Evolutionary conservation across 306 rosid genomes (phyloP).

Genomic region (Pyrus communis): DNA sequence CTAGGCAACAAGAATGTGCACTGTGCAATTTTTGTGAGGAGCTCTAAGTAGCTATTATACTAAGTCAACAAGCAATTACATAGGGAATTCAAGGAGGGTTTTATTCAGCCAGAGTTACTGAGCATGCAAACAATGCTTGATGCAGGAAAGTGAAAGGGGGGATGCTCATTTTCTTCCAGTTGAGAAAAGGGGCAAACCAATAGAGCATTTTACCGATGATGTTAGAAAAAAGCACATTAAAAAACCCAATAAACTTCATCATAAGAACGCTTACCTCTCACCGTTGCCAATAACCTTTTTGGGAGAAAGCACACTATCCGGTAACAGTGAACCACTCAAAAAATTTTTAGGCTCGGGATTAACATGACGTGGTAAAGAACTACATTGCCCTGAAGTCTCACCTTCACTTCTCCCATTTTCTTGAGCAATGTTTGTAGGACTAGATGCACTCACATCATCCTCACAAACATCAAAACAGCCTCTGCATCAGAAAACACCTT

Average conservation of each 20-base stretch:
- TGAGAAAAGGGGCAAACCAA: background rate
- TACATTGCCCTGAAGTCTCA: slow-evolving; percentile 47
- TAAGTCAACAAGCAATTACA: background rate
- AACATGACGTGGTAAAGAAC: slow-evolving; percentile 32
- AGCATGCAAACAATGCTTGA: background rate
- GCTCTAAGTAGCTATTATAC: too few relatives aligned
- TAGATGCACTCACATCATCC: slow-evolving; percentile 46
- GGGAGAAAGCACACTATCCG: slow-evolving; percentile 39
- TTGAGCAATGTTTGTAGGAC: slow-evolving; percentile 39
- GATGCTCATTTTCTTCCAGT: background rate
- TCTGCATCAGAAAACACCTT: slow-evolving; percentile 39
- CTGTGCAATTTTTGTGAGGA: too few relatives aligned
- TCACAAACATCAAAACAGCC: slow-evolving; percentile 66
- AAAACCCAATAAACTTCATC: background rate
- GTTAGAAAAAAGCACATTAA: slow-evolving; percentile 1
- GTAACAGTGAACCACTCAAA: slow-evolving; percentile 46
- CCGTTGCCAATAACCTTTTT: slow-evolving; percentile 45
- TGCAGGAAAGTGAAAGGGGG: background rate
- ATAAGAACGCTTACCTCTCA: slow-evolving; percentile 47
- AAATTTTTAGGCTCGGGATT: slow-evolving; percentile 37
- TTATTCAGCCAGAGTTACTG: background rate
- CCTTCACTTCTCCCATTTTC: slow-evolving; percentile 51
- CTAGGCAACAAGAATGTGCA: too few relatives aligned
- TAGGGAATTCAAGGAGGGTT: background rate
- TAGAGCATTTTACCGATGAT: background rate